Evolutionary conservation across 2,329 filamentous ascomycete genomes (phyloP), one percentile per base, ranked within the genome.

Genomic region (Xylariaceae sp.): DNA sequence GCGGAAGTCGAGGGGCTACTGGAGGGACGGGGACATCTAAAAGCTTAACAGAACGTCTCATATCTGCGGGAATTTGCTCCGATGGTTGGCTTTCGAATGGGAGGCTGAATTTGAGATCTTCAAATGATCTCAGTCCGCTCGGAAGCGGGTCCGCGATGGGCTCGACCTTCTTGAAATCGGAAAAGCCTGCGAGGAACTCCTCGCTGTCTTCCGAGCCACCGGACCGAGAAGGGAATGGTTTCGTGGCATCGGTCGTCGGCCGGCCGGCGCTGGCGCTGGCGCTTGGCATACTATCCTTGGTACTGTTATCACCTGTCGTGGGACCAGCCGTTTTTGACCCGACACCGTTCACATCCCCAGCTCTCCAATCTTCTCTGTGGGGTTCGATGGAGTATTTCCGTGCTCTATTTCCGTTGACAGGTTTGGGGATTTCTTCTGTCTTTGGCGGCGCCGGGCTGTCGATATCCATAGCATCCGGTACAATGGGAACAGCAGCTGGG

Each of bases 401-500:
- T 26, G 74, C 74, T 6, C 65, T 66, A 51, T 68, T 68, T 3
- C 63, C 53, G 26, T 69, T 65, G 11, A 64, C 41, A 7, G 58
- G 54, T 11, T 64, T 60, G 7, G 67, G 60, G 41, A 64, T 51
- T 4, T 55, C 56, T 59, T 71, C 64, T 55, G 60, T 37, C 64
- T 69, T 49, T 7, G 60, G 60, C 27, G 67, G 67, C 26, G 81
- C 80, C 26, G 59, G 59, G 3, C 79, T 75, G 62, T 86, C 83
- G 49, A 86, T 84, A 59, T 86, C 83, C 83, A 86, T 86, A 11
- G 82, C 80, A 54, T 78, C 80, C 2, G 68, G 66, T 26, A 61
- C 58, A 4, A 58, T 53, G 2, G 67, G 62, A 30, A 66, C 65
- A 9, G 62, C 55, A 27, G 42, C 55, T 2, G 54, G 56, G 1